Conservation (phyloP, 2,329 filamentous ascomycete genomes). For the Pyrenochaeta sp. region DNA sequence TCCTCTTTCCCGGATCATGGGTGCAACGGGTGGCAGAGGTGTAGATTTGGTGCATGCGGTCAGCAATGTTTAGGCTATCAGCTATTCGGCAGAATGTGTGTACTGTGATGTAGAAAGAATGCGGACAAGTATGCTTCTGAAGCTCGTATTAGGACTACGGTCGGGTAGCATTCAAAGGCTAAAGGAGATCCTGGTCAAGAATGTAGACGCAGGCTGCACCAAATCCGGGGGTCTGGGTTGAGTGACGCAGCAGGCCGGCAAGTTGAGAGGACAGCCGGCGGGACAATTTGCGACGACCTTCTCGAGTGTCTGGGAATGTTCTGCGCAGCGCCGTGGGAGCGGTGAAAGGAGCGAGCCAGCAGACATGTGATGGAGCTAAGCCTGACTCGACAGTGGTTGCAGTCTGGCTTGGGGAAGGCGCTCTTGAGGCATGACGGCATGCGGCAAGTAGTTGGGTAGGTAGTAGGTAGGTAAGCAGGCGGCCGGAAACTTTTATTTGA, state of each 20-base stretch:
- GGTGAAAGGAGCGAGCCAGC: no score
- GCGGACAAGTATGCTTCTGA: no score
- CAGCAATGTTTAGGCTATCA: conserved; percentile 15
- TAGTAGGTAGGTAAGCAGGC: no score
- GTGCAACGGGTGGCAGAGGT: conserved; percentile 2
- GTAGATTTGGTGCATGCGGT: conserved; percentile 5
- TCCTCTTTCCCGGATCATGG: conserved; percentile 9
- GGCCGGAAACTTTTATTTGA: conserved; percentile 21
- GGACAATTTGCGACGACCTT: conserved; percentile 9
- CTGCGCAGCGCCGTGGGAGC: conserved; percentile 6
- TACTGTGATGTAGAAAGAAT: no score
- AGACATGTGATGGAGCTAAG: no score
- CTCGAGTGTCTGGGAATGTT: background rate
- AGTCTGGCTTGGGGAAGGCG: conserved; percentile 10
- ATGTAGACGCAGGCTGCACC: conserved; percentile 15
- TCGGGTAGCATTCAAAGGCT: conserved; percentile 15
- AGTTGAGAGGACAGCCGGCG: conserved; percentile 12
- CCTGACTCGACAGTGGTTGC: conserved; percentile 13
- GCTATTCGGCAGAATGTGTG: conserved; percentile 5
- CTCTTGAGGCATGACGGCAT: conserved; percentile 12
- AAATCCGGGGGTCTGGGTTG: conserved; percentile 14
- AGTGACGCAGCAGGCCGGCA: conserved; percentile 22
- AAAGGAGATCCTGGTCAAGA: conserved; percentile 13
- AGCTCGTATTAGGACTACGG: conserved; percentile 3
- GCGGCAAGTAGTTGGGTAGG: no score